Conservation (phyloP, 768 basidiomycete genomes). For the Naganishia friedmannii region DNA sequence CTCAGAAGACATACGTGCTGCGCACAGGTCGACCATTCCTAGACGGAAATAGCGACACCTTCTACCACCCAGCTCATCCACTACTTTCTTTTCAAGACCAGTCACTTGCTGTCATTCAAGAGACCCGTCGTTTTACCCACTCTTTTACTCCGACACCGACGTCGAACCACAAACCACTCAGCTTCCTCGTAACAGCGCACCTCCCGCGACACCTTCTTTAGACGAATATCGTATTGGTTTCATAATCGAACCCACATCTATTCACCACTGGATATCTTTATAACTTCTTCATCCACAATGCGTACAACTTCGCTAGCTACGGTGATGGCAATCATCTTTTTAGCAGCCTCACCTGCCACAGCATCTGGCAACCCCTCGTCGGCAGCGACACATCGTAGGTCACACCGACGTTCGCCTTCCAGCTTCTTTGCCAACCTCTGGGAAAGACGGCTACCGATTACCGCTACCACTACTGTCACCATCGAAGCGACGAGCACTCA, state of each 20-base stretch:
- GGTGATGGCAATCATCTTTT: neutral
- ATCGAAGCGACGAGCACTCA: conserved; percentile 43
- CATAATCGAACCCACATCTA: neutral
- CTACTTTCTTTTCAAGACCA: neutral
- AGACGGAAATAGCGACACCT: neutral
- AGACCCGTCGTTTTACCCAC: neutral
- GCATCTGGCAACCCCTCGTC: neutral
- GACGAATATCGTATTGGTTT: conserved; percentile 7
- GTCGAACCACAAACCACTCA: neutral
- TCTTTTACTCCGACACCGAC: neutral
- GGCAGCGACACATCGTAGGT: conserved; percentile 9
- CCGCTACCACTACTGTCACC: conserved; percentile 47
- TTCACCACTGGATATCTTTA: neutral
- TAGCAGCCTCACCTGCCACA: neutral
- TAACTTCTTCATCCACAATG: neutral
- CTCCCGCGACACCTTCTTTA: conserved; percentile 6
- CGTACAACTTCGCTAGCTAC: neutral
- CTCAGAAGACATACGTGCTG: conserved; percentile 5
- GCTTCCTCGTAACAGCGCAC: neutral
- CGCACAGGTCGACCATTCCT: neutral
- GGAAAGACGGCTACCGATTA: conserved; percentile 41
- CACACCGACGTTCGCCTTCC: conserved; percentile 24
- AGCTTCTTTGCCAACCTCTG: conserved; percentile 20
- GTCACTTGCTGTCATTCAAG: conserved; percentile 15
- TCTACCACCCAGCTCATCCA: neutral